Base-by-base conservation (phyloP, 148 eudicot species). In the Euryodendron excelsum region DNA sequence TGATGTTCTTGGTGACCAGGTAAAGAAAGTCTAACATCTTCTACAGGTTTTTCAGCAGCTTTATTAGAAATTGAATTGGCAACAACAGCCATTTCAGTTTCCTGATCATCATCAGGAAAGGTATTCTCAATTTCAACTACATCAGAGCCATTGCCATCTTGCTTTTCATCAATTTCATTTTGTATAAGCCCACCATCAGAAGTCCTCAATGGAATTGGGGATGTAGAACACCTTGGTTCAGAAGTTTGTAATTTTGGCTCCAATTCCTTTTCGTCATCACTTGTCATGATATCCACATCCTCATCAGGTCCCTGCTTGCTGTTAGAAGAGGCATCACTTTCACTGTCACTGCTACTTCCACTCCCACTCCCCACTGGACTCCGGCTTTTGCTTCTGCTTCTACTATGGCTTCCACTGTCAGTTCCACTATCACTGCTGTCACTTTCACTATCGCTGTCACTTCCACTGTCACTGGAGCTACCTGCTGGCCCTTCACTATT, bases 231-330 rank as follows among this genome's bases (percentile, higher is more conserved):
- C 53, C 80, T 85, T 45, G 84, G 84, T 73, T 78, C 90, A 81
- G 82, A 58, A 75, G 78, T 85, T 71, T 72, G 88, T 50, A 83
- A 41, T 23, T 80, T 80, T 37, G 87, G 86, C 72, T 83, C 88
- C 52, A 82, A 78, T 83, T 91, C 93, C 79, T 89, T 91, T 56
- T 93, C 97, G 78, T 88, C 94, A 78, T 92, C 97, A 75, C 93
- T 87, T 14, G 85, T 78, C 84, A 93, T 87, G 67, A 96, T 96
- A 83, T 96, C 92, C 37, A 96, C 89, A 73, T 96, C 99, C 85
- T 89, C 95, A 77, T 96, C 99, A 82, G 99, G 90, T 34, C 90
- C 90, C 82, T 93, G 90, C 87, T 96, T 91, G 88, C 97, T 95
- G 83, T 93, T 90, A 23, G 98, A 84, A 82, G 96, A 91, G 79